Base-by-base conservation (phyloP, 352 stramenopile species). In the Globisporangium sylvaticum region DNA sequence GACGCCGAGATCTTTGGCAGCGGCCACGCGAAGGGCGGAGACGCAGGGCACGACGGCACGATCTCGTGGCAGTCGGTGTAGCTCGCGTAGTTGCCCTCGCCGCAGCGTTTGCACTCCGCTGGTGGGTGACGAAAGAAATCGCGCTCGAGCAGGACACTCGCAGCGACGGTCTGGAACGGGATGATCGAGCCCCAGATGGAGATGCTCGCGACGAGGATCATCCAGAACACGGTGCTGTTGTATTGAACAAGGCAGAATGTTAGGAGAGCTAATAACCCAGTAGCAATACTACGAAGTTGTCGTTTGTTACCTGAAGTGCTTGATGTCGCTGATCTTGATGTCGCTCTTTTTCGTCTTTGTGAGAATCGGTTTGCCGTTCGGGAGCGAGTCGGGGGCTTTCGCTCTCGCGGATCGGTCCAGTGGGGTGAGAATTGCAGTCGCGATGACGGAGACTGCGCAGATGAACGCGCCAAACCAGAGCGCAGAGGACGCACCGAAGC, bases 91-190 rank as follows among this genome's bases (percentile, higher is more conserved):
- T 65, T 69, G 7, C 72, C 77, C 34, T 74, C 66, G 8, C 77
- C 76, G 42, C 78, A 87, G 34, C 75, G 72, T 15, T 31, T 54
- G 62, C 78, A 87, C 10, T 67, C 57, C 6, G 15, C 10, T 1
- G 78, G 78, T 22, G 74, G 76, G 1, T 27, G 39, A 3, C 69
- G 70, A 46, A 83, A 84, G 42, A 74, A 94, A 65, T 94, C 80
- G 31, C 87, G 73, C 60, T 97, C 87, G 52, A 95, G 72, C 18
- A 97, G 58, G 32, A 97, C 72, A 25, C 80, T 88, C 18, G 72
- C 78, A 3, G 88, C 82, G 3, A 97, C 84, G 55, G 83, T 93
- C 64, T 96, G 96, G 53, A 96, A 96, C 7, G 90, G 88, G 18
- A 96, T 70, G 29, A 96, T 80, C 27, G 77, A 88, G 20, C 84